A percentile compares a stretch with the other conserved stretches of the same genome.
These are phyloP conservation scores for Chalciporus piperatus DNA, from an alignment of 768 basidiomycete genomes.

Conservation along the genomic window DNA sequence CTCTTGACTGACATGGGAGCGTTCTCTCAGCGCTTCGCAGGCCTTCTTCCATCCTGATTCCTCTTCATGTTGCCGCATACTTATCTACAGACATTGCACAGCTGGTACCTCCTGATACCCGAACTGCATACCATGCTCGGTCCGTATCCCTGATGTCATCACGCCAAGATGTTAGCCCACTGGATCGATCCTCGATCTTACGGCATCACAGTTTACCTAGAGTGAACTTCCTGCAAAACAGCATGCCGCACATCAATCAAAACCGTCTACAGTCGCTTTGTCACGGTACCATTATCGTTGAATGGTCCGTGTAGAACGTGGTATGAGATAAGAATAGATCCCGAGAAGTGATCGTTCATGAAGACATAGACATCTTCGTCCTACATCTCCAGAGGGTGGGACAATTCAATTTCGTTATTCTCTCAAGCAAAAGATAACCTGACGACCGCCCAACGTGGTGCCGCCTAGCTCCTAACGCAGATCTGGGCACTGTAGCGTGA, in stretches of 20 bases:
- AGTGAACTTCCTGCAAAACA: neutral
- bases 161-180: too few species aligned
- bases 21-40: too few species aligned
- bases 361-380: neutral
- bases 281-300: neutral
- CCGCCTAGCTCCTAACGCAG: too few species aligned
- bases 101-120: neutral
- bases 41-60: neutral
- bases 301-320: neutral
- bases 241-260: neutral
- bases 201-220: neutral
- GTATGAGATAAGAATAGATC: too few species aligned
- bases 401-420: too few species aligned
- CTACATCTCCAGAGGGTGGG: neutral
- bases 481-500: too few species aligned
- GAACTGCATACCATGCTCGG: too few species aligned
- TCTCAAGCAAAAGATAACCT: too few species aligned
- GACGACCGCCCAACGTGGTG: too few species aligned
- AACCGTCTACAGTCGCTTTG: neutral
- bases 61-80: too few species aligned
- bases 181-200: too few species aligned
- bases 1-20: too few species aligned
- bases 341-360: neutral
- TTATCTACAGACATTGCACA: neutral
- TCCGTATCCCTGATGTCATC: neutral